Base-by-base conservation (phyloP, 2,329 filamentous ascomycete genomes). In the Fusarium avenaceum region DNA sequence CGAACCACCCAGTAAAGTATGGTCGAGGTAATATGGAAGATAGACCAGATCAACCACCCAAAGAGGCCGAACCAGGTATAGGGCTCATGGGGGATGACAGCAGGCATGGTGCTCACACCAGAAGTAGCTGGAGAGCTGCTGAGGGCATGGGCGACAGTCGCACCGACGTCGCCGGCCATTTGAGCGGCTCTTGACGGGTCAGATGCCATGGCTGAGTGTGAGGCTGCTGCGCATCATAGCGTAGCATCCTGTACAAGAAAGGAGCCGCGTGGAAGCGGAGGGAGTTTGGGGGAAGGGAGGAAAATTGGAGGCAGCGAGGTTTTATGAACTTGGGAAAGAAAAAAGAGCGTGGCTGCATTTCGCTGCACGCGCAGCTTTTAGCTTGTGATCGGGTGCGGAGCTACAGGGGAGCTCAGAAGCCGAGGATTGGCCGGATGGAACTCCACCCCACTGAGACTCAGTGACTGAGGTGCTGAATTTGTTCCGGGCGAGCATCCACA, bases 1-100 rank as follows among this genome's bases (percentile, higher is more conserved):
- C 92, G 93, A 71, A 97, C 88, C 55, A 90, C 80, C 90, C 92
- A 97, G 81, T 96, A 96, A 42, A 90, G 75, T 32, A 89, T 79
- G 20, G 83, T 85, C 19, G 88, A 87, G 42, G 87, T 77, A 40
- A 87, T 74, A 54, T 87, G 87, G 57, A 90, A 78, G 40, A 86
- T 74, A 65, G 81, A 82, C 61, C 89, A 77, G n/a, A 87, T 80
- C 67, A 88, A 72, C 75, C 83, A 82, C 20, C 84, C 87, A 55
- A 89, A 77, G 52, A 87, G 76, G 22, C 87, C 86, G 45, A 90
- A 80, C 87, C 87, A 90, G 43, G 86, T 84, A 17, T 79, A 81
- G 4, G 82, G 78, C 65, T 78, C 75, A 63, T 81, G 78, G 40
- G 75, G 73, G 63, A 77, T 75, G 43, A 76, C 76, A 64, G 79